These are phyloP conservation scores for Magnolia changhungtana DNA, from an alignment of 164 flowering plant species.

Conservation along the genomic window DNA sequence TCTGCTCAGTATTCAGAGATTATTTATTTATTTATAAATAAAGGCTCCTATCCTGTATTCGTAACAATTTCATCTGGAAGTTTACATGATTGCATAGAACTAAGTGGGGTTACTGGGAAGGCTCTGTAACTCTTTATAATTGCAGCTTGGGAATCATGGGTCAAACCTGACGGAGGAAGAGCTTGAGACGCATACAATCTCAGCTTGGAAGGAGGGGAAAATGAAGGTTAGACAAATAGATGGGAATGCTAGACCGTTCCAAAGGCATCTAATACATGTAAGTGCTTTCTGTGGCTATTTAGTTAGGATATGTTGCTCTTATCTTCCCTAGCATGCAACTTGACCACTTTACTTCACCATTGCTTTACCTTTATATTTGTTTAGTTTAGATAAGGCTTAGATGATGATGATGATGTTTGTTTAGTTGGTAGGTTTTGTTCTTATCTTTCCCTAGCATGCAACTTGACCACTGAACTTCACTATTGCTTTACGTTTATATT, in stretches of 20 bases:
- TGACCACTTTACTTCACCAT: neutral
- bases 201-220: slow-evolving; percentile 94
- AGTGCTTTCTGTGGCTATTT: slow-evolving; percentile 23
- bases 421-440: neutral
- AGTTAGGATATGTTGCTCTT: neutral
- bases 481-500: neutral
- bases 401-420: neutral
- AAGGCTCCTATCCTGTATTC: neutral
- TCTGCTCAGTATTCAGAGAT: too few species aligned
- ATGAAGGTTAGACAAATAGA: slow-evolving; percentile 47
- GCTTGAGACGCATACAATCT: slow-evolving; percentile 87
- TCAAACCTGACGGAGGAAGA: slow-evolving; percentile 93
- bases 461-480: neutral
- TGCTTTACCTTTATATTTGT: neutral
- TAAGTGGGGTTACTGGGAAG: slow-evolving; percentile 1
- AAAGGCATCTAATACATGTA: slow-evolving; percentile 68
- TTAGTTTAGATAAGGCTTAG: neutral
- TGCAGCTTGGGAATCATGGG: slow-evolving; percentile 85
- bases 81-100: neutral
- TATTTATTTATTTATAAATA: too few species aligned
- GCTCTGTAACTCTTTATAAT: slow-evolving; percentile 1
- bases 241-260: slow-evolving; percentile 38
- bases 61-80: neutral
- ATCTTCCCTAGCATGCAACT: neutral
- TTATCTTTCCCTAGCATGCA: neutral